Evolutionary conservation across 1,284 basidiomycete genomes (phyloP), one percentile per base, ranked within the genome.

Genomic region (Puccinia hordei): DNA sequence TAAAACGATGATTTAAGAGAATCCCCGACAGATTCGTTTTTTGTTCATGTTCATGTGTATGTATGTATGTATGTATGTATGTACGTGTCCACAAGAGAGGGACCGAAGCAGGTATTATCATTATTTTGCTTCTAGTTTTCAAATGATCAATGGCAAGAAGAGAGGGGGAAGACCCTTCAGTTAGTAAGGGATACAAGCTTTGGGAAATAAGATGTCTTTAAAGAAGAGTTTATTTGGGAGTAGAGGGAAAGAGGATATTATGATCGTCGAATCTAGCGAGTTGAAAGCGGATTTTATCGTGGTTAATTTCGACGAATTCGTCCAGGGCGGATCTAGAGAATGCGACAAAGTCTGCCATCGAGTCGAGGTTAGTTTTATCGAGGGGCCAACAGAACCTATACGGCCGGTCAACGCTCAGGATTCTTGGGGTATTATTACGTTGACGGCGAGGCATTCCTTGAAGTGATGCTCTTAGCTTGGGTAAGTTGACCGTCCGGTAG

Each of bases 321-420:
- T 72, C 55, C 2, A 80, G 57, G 6, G 63, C 77, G 55, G 53
- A 68, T 59, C 77, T 38, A 5, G 68, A 68, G 69, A 80, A 80
- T n/a, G 33, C 77, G 6, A 80, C 77, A 53, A 80, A 72, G 44
- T 80, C 77, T 30, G 77, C 77, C 77, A 80, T 59, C 3, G 63
- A 57, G 24, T 55, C 75, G 30, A 55, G n/a, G 17, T 80, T 68
- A 65, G 44, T 41, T 19, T 59, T 49, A 30, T 80, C 77, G n/a
- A 80, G 24, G 9, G 77, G 77, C 77, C 77, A 80, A 41, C 68
- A 80, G 33, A 80, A 80, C 55, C 57, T 71, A n/a, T 57, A 80
- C 9, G 77, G 77, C 4, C 30, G 13, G 41, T 80, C 68, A 5
- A 80, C 15, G 44, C 55, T 61, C 57, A 80, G 49, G 12, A 80